phyloP scores from a whole-genome alignment of 2,329 filamentous ascomycete species.

The Teratosphaeria pseudoeucalypti region DNA sequence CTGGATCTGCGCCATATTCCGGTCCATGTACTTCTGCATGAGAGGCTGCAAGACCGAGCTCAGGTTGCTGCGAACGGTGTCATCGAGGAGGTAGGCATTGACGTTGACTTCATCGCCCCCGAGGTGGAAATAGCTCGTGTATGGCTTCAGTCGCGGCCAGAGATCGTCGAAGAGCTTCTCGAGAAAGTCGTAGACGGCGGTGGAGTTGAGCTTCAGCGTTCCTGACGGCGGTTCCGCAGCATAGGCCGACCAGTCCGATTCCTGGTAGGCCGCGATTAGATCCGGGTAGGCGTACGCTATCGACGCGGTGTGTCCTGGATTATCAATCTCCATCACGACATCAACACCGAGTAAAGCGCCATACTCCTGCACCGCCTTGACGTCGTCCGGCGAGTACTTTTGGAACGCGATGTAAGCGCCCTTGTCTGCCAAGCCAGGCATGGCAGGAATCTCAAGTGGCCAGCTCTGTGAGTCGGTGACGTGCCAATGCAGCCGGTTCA shows the following conservation, averaged over 20 bases:
- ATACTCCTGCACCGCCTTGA: slow-evolving; percentile 59
- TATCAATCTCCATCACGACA: slow-evolving; percentile 67
- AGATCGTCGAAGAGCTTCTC: slow-evolving; percentile 65
- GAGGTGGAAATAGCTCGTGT: slow-evolving; percentile 69
- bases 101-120: slow-evolving; percentile 80
- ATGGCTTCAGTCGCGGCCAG: slow-evolving; percentile 58
- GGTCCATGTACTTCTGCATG: slow-evolving; percentile 66
- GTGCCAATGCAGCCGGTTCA: slow-evolving; percentile 74
- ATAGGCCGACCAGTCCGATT: slow-evolving; percentile 43
- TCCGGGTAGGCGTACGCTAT: slow-evolving; percentile 59
- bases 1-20: slow-evolving; percentile 55
- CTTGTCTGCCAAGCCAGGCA: slow-evolving; percentile 61
- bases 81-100: slow-evolving; percentile 60
- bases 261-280: slow-evolving; percentile 54
- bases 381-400: slow-evolving; percentile 56
- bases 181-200: slow-evolving; percentile 60
- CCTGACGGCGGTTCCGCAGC: slow-evolving; percentile 47
- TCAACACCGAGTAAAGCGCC: slow-evolving; percentile 59
- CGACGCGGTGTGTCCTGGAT: slow-evolving; percentile 66
- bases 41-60: slow-evolving; percentile 58
- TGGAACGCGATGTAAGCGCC: slow-evolving; percentile 61
- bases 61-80: slow-evolving; percentile 58
- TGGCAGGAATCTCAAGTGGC: slow-evolving; percentile 67
- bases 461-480: slow-evolving; percentile 76
- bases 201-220: slow-evolving; percentile 65